Evolutionary conservation across 345 rosid genomes (phyloP).

Genomic region (Carallia pectinifolia): DNA sequence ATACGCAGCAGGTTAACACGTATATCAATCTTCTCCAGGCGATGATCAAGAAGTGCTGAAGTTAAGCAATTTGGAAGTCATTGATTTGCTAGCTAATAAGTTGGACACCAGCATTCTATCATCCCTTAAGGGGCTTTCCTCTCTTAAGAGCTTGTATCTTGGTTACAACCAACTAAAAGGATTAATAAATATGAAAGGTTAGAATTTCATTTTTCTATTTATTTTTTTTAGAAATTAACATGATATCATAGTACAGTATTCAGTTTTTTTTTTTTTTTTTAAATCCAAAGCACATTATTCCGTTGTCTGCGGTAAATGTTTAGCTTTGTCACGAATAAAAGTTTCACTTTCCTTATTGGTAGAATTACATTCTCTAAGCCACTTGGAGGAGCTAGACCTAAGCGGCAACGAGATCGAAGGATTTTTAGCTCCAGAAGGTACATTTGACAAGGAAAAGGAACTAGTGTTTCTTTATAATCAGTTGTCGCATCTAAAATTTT

Average conservation of each 20-base stretch:
- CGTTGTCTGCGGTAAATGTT: too few relatives aligned
- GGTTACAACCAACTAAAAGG: not conserved
- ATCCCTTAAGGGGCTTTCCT: not conserved
- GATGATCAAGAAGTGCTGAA: not conserved
- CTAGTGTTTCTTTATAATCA: too few relatives aligned
- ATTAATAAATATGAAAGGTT: not conserved
- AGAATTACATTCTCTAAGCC: slow-evolving; percentile 2
- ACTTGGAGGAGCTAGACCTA: slow-evolving; percentile 10
- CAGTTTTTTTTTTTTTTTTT: too few relatives aligned
- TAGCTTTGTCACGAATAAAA: not conserved
- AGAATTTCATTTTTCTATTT: not conserved
- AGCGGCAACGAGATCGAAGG: not conserved
- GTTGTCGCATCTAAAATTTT: too few relatives aligned
- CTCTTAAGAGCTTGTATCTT: not conserved
- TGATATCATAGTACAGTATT: not conserved
- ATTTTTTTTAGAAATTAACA: not conserved
- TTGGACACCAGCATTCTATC: not conserved
- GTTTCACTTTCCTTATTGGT: not conserved
- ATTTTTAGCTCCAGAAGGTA: slow-evolving; percentile 13
- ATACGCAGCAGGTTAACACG: too few relatives aligned
- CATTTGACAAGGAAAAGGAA: too few relatives aligned
- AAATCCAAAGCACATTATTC: too few relatives aligned
- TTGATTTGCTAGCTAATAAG: not conserved
- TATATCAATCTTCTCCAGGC: too few relatives aligned
- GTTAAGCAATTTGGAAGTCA: not conserved